Base-by-base conservation (phyloP, 2,329 filamentous ascomycete genomes). In the Sclerotinia trifoliorum region DNA sequence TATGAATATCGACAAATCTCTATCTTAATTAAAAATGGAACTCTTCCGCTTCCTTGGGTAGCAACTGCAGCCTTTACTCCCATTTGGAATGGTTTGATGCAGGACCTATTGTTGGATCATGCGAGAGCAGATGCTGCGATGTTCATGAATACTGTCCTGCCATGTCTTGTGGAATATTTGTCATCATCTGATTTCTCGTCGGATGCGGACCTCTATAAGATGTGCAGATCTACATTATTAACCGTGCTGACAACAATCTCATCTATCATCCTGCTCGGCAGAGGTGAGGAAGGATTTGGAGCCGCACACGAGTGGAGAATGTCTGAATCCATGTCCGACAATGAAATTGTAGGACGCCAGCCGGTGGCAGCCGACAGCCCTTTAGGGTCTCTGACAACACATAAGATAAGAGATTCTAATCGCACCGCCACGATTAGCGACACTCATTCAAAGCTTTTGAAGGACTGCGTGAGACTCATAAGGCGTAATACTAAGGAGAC, bases 31-130 rank as follows among this genome's bases (percentile, higher is more conserved):
- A 71, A 74, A 5, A 72, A 71, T 44, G 76, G 76, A 1, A 68
- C 71, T 5, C 71, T 85, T 32, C 81, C 81, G 0, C 64, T 76
- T 5, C 77, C 79, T 13, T 85, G 83, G 83, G 74, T 85, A 35
- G 78, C 79, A 6, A 82, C 81, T 0, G 75, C 72, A 32, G 79
- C 78, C 4, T 81, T 84, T 66, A 73, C 76, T n/a, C 68, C 70
- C 1, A 54, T 83, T 39, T 85, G 83, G 83, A 77, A 76, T 4
- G 71, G 74, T 13, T 76, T 80, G 4, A 74, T 81, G 26, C 78
- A 78, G 26, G 71, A 70, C 10, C 68, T 84, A 21, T 79, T 80
- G 0, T 71, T 75, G 11, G 74, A 73, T 8, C 69, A 69, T 6
- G 72, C 72, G 4, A 78, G 78, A 65, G 68, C 76, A 24, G 79